Base-by-base conservation (phyloP, 148 eudicot species). In the Cornus suecica region DNA sequence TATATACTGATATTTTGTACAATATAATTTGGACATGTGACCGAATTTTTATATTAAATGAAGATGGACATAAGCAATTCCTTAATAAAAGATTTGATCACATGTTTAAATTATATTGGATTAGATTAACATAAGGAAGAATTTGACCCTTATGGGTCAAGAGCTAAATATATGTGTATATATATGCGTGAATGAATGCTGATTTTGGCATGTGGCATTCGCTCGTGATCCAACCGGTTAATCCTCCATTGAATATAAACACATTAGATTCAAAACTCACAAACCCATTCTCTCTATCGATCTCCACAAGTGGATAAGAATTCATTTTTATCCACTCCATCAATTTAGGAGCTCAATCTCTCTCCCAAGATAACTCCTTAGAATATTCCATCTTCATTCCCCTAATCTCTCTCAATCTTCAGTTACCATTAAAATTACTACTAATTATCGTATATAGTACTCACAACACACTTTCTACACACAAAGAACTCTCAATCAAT, bases 171-270 rank as follows among this genome's bases (percentile, higher is more conserved):
- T n/a, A n/a, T n/a, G n/a, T n/a, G 7, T 8, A 32, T 8, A 32
- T 8, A 32, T 1, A 32, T 32, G 37, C 4, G 7, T 74, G 37
- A 74, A 64, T 82, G 80, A 80, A 84, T 84, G 84, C 83, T 78
- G 61, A 84, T 74, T 41, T 37, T 78, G 25, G 13, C 81, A 83
- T 84, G 84, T 48, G 74, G 77, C 81, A 78, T 82, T 74, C 85
- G 80, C 84, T 74, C 37, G 62, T n/a, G n/a, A n/a, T 74, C 29
- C 42, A 27, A 41, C 77, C 77, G 70, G 41, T 65, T 28, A 65
- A 20, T 28, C 51, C 83, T 68, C 65, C 76, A 70, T 70, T 58
- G 69, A 25, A 82, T n/a, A 78, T 76, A 48, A 71, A 70, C 26
- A 51, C 16, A 51, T 11, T 24, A 64, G 71, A 45, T 66, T 65